Evolutionary conservation across 352 stramenopile genomes (phyloP).

Genomic region (Pythium scleroteichum): DNA sequence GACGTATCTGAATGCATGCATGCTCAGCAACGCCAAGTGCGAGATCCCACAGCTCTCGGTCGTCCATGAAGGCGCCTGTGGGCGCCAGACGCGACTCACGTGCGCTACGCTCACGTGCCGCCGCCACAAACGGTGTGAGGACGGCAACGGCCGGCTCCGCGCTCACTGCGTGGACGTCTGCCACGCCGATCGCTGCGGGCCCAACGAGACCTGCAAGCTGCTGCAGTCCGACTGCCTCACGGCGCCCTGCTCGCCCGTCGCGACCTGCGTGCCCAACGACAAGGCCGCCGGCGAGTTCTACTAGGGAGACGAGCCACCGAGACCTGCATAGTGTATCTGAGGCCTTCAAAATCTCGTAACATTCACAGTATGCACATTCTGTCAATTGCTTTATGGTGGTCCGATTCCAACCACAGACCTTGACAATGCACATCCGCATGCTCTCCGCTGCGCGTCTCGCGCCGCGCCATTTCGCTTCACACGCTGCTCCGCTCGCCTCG

Average conservation of each 20-base stretch:
- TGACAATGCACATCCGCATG: not conserved
- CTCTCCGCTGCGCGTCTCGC: not conserved
- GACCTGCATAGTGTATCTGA: no score
- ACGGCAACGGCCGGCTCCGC: slow-evolving; percentile 34
- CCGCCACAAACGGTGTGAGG: slow-evolving; percentile 40
- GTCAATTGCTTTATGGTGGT: slow-evolving; percentile 1
- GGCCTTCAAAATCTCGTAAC: no score
- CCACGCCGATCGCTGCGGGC: slow-evolving; percentile 46
- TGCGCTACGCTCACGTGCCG: slow-evolving; percentile 54
- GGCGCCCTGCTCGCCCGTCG: slow-evolving; percentile 52
- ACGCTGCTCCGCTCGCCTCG: not conserved
- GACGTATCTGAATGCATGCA: slow-evolving; percentile 41
- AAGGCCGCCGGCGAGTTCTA: slow-evolving; percentile 6
- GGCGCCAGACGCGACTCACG: slow-evolving; percentile 39
- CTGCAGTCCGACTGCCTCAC: slow-evolving; percentile 52
- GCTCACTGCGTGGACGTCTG: slow-evolving; percentile 60
- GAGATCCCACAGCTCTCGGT: slow-evolving; percentile 32
- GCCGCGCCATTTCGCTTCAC: no score
- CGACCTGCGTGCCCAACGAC: slow-evolving; percentile 48
- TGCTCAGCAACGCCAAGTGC: slow-evolving; percentile 35
- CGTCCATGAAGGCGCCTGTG: slow-evolving; percentile 48
- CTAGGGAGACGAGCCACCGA: not conserved
- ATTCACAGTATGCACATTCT: slow-evolving; percentile 1
- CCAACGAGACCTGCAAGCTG: slow-evolving; percentile 25
- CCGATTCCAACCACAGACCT: not conserved